These are phyloP conservation scores for Carex arenaria DNA, from an alignment of 202 grass and related monocot species.

Conservation along the genomic window DNA sequence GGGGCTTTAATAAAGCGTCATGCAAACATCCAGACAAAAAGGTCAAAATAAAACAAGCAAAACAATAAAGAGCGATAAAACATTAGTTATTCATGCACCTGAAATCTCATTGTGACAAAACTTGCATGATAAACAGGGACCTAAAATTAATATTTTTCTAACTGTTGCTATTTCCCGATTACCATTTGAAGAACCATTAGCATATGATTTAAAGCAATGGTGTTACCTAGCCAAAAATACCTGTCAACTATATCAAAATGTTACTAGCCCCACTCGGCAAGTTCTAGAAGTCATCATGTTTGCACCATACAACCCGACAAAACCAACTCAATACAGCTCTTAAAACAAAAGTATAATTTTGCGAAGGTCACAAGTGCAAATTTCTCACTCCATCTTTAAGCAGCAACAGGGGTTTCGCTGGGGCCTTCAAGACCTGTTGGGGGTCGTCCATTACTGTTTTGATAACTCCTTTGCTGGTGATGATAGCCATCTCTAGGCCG, in stretches of 20 bases:
- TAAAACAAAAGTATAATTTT: not conserved
- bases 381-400: slow-evolving; percentile 1
- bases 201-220: slow-evolving; percentile 11
- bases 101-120: slow-evolving; percentile 2
- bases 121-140: not conserved
- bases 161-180: slow-evolving; percentile 14
- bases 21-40: not conserved
- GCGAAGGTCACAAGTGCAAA: slow-evolving; percentile 1
- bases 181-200: slow-evolving; percentile 14
- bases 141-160: slow-evolving; percentile 15
- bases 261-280: not conserved
- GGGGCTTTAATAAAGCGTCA: not conserved
- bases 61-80: not conserved
- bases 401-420: not conserved
- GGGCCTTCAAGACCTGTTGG: not conserved
- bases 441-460: not conserved
- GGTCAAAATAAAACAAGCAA: not conserved
- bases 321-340: not conserved
- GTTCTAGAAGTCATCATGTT: not conserved
- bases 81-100: not conserved
- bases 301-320: slow-evolving; percentile 11
- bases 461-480: not conserved
- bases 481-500: slow-evolving; percentile 9
- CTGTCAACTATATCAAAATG: slow-evolving; percentile 18
- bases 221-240: slow-evolving; percentile 14